Evolutionary conservation across 148 eudicot genomes (phyloP).

Genomic region (Bassia scoparia): DNA sequence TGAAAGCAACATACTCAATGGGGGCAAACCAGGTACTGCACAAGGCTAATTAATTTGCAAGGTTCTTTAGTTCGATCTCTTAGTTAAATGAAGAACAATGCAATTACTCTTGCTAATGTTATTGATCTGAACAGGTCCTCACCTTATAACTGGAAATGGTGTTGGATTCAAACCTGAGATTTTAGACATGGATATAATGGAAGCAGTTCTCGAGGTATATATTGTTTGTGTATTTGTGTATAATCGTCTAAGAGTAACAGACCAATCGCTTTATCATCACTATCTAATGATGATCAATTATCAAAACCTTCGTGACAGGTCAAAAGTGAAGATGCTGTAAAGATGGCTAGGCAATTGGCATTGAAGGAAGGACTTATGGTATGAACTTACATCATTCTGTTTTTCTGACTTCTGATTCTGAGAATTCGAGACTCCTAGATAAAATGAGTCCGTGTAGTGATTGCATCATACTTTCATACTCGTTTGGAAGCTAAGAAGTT

Average conservation of each 20-base stretch:
- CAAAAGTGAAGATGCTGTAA: conserved; percentile 83
- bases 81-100: not conserved
- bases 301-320: conserved; percentile 38
- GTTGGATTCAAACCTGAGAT: conserved; percentile 97
- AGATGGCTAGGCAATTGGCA: conserved; percentile 89
- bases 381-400: conserved; percentile 3
- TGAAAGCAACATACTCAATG: conserved; percentile 89
- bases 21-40: conserved; percentile 86
- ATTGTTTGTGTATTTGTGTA: not conserved
- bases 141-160: conserved; percentile 88
- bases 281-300: not conserved
- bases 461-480: not conserved
- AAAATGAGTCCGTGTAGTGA: not conserved
- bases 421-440: not conserved
- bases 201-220: conserved; percentile 89
- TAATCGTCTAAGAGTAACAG: not conserved
- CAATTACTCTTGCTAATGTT: not conserved
- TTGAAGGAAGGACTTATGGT: conserved; percentile 93
- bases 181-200: conserved; percentile 94
- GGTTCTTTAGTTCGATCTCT: not conserved
- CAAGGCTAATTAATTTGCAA: not conserved
- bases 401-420: conserved; percentile 1
- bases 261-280: too few relatives aligned
- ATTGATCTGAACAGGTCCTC: conserved; percentile 59
- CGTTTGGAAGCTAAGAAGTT: not conserved